Evolutionary conservation across 2,329 filamentous ascomycete species (phyloP).

Genomic region (Pseudohalonectria lignicola): DNA sequence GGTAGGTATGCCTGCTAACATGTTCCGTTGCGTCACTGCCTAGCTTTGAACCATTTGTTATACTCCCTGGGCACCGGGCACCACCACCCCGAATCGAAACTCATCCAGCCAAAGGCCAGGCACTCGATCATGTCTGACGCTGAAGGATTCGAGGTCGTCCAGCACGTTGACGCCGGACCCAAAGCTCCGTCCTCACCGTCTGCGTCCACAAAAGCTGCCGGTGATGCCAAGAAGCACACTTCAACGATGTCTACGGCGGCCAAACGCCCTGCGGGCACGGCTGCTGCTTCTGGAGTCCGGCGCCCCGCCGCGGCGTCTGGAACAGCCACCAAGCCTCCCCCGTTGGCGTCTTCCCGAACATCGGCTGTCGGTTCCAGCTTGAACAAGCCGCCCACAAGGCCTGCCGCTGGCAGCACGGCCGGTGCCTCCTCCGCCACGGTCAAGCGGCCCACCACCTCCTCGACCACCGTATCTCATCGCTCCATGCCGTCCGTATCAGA

Average conservation of each 20-base stretch:
- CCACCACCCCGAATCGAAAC: too few species aligned
- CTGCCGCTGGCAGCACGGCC: slow-evolving; percentile 12
- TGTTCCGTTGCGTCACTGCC: too few species aligned
- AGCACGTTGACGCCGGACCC: slow-evolving; percentile 13
- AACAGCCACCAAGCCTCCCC: slow-evolving; percentile 18
- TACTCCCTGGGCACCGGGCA: too few species aligned
- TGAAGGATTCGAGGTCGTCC: slow-evolving; percentile 17
- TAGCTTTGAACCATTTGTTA: too few species aligned
- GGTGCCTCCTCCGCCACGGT: slow-evolving; percentile 9
- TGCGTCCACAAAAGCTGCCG: slow-evolving; percentile 5
- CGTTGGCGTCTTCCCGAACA: slow-evolving; percentile 14
- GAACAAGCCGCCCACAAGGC: slow-evolving; percentile 19
- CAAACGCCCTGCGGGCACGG: slow-evolving; percentile 9
- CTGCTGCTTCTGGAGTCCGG: slow-evolving; percentile 8
- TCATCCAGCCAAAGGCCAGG: too few species aligned
- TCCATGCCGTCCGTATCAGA: slow-evolving; percentile 23
- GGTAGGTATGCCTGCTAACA: too few species aligned
- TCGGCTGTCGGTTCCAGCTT: slow-evolving; percentile 12
- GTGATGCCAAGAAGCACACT: slow-evolving; percentile 6
- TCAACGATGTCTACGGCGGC: slow-evolving; percentile 7
- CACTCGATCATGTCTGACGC: slow-evolving; percentile 25
- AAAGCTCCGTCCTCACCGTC: slow-evolving; percentile 11
- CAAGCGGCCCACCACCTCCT: slow-evolving; percentile 19
- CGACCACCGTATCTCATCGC: slow-evolving; percentile 18
- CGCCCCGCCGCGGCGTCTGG: slow-evolving; percentile 13